Evolutionary conservation across 1,284 basidiomycete species (phyloP), one percentile per base, ranked within the genome.

Genomic region (Hypsizygus ulmarius): DNA sequence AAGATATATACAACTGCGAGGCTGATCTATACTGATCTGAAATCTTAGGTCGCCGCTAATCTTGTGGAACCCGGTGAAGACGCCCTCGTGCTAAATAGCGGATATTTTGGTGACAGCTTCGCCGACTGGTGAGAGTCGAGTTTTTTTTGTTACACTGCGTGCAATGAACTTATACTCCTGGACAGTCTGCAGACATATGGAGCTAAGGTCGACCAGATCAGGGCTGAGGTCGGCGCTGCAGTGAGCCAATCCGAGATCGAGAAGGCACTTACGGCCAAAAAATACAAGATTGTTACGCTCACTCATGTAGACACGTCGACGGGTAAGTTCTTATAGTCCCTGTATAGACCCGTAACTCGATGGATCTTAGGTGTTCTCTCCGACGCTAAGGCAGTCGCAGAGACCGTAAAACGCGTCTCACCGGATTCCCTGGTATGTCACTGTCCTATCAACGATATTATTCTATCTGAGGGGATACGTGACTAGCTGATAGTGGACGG

Each of bases 291-390:
- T 43, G 71, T 95, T 54, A 95, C 94, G 5, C 83, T 98, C 62
- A 98, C 97, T 5, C 96, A 99, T 64, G 94, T 96, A 49, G 92
- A 95, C 66, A 94, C 92, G 6, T 93, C 91, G 11, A 94, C 92
- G 45, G 90, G 90, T 77, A 43, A 18, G 61, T 43, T 16, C 9
- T n/a, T 33, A 37, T 8, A 11, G 7, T 12, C 27, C n/a, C 9
- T 10, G 5, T 32, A 28, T n/a, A 11, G 28, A 25, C 18, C 27
- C 28, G 16, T 14, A 42, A 41, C 9, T 28, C 10, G 4, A n/a
- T 10, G 12, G 12, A 6, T 28, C 42, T 2, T 59, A 75, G 89
- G 79, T 51, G 96, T 99, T 9, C 79, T 99, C 37, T 92, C 92
- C 21, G 81, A 96, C 60, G 87, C 89, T 39, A 85, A 90, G 62